A percentile compares a stretch with the other conserved stretches of the same genome.
Conservation (phyloP, 257 asterid species). For the Primulina huaijiensis region DNA sequence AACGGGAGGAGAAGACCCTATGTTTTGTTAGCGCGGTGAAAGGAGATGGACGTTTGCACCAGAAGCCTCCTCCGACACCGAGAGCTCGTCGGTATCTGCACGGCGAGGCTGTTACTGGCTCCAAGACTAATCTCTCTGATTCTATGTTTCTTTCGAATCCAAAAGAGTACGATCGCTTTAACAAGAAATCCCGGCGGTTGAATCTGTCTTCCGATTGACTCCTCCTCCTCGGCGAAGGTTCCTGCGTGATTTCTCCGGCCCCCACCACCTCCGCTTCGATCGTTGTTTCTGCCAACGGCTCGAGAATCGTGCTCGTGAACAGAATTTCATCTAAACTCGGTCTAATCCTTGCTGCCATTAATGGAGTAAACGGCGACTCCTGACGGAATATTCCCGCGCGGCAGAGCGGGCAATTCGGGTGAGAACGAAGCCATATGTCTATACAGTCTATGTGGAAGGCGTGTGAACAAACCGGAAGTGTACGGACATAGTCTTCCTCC, state of each 20-base stretch:
- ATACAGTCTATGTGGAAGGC: slow-evolving; percentile 94
- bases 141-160: slow-evolving; percentile 86
- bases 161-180: slow-evolving; percentile 89
- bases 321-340: slow-evolving; percentile 80
- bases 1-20: slow-evolving; percentile 43
- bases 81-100: slow-evolving; percentile 68
- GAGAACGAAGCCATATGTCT: slow-evolving; percentile 91
- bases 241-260: slow-evolving; percentile 53
- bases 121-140: slow-evolving; percentile 68
- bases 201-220: slow-evolving; percentile 60
- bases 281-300: slow-evolving; percentile 49
- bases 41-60: slow-evolving; percentile 55
- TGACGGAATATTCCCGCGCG: slow-evolving; percentile 73
- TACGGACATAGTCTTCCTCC: slow-evolving; percentile 74
- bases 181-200: slow-evolving; percentile 64
- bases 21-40: slow-evolving; percentile 41
- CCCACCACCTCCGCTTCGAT: slow-evolving; percentile 41
- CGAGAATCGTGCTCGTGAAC: slow-evolving; percentile 53
- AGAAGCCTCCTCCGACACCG: slow-evolving; percentile 49
- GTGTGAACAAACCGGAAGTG: slow-evolving; percentile 81
- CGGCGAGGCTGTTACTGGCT: slow-evolving; percentile 80
- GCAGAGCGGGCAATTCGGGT: slow-evolving; percentile 94
- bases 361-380: slow-evolving; percentile 81
- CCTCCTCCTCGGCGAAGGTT: slow-evolving; percentile 51
- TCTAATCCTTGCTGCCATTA: slow-evolving; percentile 86